Evolutionary conservation across 768 basidiomycete genomes (phyloP), one percentile per base, ranked within the genome.

Genomic region (Naematelia encephala): DNA sequence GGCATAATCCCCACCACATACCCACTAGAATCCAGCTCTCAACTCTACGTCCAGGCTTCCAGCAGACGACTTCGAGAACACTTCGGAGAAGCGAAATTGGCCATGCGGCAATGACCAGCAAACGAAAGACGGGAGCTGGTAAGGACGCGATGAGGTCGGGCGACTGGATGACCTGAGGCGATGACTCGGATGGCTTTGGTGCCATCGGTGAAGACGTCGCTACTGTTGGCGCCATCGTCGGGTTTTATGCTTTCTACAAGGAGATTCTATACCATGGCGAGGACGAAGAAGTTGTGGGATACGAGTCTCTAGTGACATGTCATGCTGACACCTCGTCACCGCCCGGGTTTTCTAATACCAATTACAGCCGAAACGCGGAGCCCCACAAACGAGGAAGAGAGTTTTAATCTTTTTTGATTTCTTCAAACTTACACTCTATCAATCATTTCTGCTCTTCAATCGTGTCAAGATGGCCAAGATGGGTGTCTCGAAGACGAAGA

Each of bases 1-100:
- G 79, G 78, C 88, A 90, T 19, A 85, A 23, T 0, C 82, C 83
- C 88, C 90, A 93, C 89, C 89, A 92, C 1, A 74, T 72, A 0
- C 82, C 87, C 45, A 94, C 78, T 1, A 82, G 74, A 2, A 92
- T 82, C 80, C 75, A 75, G 58, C 73, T 75, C 34, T 73, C 69
- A 11, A 72, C 72, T 27, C 70, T 42, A 26, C 65, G 61, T 13
- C 70, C 73, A 4, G 53, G 51, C 28, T 63, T 64, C 76, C 76
- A 77, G 8, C 51, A 59, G 2, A 72, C 25, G 0, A 77, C 63
- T 57, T 77, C 72, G 14, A 73, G 22, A 13, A 51, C 51, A 2
- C 45, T 51, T 22, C 65, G 44, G 5, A 70, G 54, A 8, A 48
- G 44, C 1, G 63, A 53, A 5, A 77, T 69, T 2, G 72, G 69